These are phyloP conservation scores for Salvia rosmarinus DNA, from an alignment of 257 asterid species.

Conservation along the genomic window DNA sequence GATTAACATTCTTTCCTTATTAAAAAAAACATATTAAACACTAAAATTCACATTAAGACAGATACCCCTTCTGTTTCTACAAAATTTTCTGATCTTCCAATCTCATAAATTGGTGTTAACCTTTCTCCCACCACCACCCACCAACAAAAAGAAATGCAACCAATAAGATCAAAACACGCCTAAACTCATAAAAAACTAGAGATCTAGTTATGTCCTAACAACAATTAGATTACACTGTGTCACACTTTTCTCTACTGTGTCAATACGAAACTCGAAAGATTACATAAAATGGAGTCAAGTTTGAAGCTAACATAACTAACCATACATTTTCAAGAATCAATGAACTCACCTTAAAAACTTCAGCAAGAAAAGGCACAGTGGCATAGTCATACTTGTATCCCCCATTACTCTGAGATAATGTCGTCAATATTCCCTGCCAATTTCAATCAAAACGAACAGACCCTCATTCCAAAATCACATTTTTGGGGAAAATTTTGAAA, in stretches of 20 bases:
- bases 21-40: not conserved
- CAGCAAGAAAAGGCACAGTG: conserved; percentile 98
- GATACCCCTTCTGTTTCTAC: not conserved
- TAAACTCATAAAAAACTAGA: not conserved
- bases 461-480: conserved; percentile 2
- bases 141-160: not conserved
- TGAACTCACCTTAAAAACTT: conserved; percentile 73
- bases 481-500: conserved; percentile 2
- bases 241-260: conserved; percentile 4
- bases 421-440: conserved; percentile 87
- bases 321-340: conserved; percentile 3
- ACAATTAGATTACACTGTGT: not conserved
- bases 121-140: conserved; percentile 3
- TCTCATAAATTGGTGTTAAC: not conserved
- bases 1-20: not conserved
- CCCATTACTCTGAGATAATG: conserved; percentile 89
- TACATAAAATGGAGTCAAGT: not conserved
- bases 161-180: not conserved
- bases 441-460: conserved; percentile 29
- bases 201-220: not conserved
- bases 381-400: conserved; percentile 91
- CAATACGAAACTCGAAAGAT: not conserved
- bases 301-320: not conserved
- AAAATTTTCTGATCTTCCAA: not conserved
- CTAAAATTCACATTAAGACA: not conserved